Conservation (phyloP, 2,329 filamentous ascomycete species). For the Trichoderma gracile region DNA sequence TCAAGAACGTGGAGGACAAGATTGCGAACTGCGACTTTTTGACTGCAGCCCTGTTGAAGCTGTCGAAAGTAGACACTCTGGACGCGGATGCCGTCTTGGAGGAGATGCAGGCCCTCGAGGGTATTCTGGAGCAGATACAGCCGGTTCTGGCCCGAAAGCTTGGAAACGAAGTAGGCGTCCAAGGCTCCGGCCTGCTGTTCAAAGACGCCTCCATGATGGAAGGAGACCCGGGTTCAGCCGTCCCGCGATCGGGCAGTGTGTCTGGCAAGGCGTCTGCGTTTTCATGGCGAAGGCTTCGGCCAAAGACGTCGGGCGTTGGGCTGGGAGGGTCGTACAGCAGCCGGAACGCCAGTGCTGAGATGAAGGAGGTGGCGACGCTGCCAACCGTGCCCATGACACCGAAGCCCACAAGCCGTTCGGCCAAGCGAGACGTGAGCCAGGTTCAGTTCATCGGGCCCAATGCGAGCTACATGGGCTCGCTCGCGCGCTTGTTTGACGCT, state of each 20-base stretch:
- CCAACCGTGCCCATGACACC: conserved; percentile 77
- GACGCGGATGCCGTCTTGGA: conserved; percentile 91
- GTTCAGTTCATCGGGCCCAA: conserved; percentile 80
- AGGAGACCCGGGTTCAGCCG: conserved; percentile 42
- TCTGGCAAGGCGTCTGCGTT: conserved; percentile 69
- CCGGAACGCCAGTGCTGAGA: conserved; percentile 32
- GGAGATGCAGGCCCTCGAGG: conserved; percentile 89
- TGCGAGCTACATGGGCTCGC: conserved; percentile 84
- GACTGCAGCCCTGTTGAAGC: conserved; percentile 82
- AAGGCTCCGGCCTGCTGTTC: conserved; percentile 72
- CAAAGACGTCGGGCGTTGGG: conserved; percentile 77
- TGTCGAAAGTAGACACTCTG: conserved; percentile 79
- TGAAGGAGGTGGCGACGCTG: conserved; percentile 53
- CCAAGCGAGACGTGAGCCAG: conserved; percentile 68
- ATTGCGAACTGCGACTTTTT: conserved; percentile 87
- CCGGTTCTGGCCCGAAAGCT: conserved; percentile 74
- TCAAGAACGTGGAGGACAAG: conserved; percentile 91
- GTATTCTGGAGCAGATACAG: conserved; percentile 84
- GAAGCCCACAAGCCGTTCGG: conserved; percentile 63
- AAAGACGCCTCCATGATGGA: conserved; percentile 63
- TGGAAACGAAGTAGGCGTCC: conserved; percentile 88
- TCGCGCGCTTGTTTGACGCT: conserved; percentile 89
- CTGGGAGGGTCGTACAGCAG: conserved; percentile 52
- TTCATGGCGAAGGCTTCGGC: conserved; percentile 86
- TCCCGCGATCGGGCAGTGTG: conserved; percentile 60